phyloP scores from a whole-genome alignment of 2,329 filamentous ascomycete genomes.

The Diplocarpon rosae region DNA sequence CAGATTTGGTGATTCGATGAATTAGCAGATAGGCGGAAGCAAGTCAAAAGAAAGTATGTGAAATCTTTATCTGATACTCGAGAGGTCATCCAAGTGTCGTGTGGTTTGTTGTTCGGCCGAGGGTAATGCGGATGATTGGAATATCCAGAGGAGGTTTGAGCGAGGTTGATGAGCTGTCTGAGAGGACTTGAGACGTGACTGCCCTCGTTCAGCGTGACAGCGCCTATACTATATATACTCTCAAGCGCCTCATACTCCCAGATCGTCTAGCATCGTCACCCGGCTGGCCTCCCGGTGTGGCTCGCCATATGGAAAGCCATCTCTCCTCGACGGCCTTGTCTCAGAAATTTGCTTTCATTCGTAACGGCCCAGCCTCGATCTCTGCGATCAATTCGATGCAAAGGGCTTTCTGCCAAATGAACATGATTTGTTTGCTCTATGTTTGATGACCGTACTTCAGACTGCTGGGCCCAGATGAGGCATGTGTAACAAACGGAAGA shows the following conservation, averaged over 20 bases:
- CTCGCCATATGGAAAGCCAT: slow-evolving; percentile 11
- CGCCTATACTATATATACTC: slow-evolving; percentile 10
- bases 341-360: slow-evolving; percentile 10
- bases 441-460: slow-evolving; percentile 9
- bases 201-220: slow-evolving; percentile 5
- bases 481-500: slow-evolving; percentile 14
- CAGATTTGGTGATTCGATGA: neutral
- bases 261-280: slow-evolving; percentile 2
- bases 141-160: neutral
- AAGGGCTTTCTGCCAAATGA: slow-evolving; percentile 1
- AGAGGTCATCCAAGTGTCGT: too few species aligned
- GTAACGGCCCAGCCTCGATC: slow-evolving; percentile 9
- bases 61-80: too few species aligned
- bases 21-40: neutral
- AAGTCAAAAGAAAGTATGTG: too few species aligned
- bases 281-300: neutral
- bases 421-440: slow-evolving; percentile 15
- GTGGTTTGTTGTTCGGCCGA: neutral
- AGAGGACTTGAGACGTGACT: neutral
- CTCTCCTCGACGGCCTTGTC: slow-evolving; percentile 9
- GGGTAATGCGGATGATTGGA: neutral
- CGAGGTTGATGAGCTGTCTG: neutral
- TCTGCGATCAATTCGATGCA: slow-evolving; percentile 7
- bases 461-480: slow-evolving; percentile 11
- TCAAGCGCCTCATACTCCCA: slow-evolving; percentile 6